Percentiles rank a stretch among this genome's conserved stretches.
Conservation (phyloP, 2,329 filamentous ascomycete species). For the Dryadomyces quercivorus region DNA sequence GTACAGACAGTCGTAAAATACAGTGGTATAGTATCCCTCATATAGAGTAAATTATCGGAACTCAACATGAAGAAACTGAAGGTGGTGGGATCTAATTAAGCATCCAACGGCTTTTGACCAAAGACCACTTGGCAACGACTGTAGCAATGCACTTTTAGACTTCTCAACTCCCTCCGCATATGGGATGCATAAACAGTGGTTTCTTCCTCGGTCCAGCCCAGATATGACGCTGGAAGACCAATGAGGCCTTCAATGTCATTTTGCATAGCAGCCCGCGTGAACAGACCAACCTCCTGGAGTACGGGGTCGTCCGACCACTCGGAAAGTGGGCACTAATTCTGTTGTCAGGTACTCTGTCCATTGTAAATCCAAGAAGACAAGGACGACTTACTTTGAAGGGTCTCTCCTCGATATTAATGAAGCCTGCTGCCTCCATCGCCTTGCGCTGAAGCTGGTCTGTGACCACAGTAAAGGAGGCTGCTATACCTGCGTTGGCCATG, state of each 20-base stretch:
- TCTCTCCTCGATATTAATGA: background rate
- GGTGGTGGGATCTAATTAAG: no score
- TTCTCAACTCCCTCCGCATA: background rate
- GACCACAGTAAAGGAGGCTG: background rate
- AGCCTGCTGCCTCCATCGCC: background rate
- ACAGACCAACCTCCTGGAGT: background rate
- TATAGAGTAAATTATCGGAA: no score
- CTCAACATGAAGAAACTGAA: no score
- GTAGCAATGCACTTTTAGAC: background rate
- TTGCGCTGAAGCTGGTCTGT: background rate
- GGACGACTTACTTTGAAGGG: background rate
- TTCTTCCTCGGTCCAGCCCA: slow-evolving; percentile 12
- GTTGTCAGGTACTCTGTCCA: background rate
- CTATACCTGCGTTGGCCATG: background rate
- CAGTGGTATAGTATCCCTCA: no score
- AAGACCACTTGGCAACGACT: background rate
- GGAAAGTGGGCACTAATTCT: no score
- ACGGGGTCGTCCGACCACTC: background rate
- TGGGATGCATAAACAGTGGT: slow-evolving; percentile 9
- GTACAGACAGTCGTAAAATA: no score
- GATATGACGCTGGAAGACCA: slow-evolving; percentile 5
- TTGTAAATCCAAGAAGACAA: background rate
- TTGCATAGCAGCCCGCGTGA: background rate
- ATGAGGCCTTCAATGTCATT: slow-evolving; percentile 11
- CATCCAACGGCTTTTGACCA: background rate